phyloP scores from a whole-genome alignment of 805 yeast genomes.

The Kuraishia hungarica region DNA sequence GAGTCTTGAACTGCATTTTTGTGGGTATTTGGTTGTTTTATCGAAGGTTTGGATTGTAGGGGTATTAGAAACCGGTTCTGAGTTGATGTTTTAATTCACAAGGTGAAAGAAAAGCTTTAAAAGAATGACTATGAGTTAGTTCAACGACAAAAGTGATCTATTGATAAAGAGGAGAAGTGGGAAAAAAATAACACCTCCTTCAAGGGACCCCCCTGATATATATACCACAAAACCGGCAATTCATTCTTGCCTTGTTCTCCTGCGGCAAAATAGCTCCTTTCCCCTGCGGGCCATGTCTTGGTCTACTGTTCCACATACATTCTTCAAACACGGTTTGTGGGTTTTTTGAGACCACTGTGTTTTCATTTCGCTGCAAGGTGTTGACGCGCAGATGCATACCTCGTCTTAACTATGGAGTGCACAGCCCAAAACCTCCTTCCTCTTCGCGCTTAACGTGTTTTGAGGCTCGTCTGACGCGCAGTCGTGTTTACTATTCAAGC shows the following conservation, averaged over 20 bases:
- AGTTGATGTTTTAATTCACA: no score
- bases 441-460: neutral
- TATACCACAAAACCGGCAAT: neutral
- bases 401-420: neutral
- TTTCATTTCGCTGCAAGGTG: neutral
- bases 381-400: neutral
- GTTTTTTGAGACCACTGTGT: neutral
- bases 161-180: neutral
- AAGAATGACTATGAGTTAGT: neutral
- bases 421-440: neutral
- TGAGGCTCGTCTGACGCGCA: neutral
- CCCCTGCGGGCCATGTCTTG: neutral
- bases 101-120: neutral
- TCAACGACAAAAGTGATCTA: neutral
- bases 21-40: neutral
- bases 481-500: neutral
- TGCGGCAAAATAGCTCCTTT: neutral
- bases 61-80: no score
- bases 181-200: neutral
- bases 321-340: neutral
- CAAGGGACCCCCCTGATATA: neutral
- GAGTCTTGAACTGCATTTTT: constrained; percentile 4
- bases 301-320: neutral
- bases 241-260: neutral
- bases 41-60: neutral